Conservation (phyloP, 306 rosid genomes). For the Dryas alaskensis region DNA sequence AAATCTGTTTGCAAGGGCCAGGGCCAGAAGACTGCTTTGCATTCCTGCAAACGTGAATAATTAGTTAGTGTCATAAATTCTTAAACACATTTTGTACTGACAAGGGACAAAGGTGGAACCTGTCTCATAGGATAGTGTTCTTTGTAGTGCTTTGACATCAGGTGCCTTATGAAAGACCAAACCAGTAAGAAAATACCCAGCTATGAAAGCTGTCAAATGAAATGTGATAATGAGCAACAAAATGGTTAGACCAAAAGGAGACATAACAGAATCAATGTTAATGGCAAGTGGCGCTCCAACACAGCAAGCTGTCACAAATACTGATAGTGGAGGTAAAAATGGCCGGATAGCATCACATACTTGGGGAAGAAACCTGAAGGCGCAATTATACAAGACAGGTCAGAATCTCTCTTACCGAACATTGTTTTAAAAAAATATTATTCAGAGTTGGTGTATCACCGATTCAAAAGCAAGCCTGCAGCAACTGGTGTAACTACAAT, state of each 20-base stretch:
- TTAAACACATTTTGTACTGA: constrained; percentile 13
- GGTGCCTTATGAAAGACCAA: constrained; percentile 48
- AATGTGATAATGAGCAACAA: constrained; percentile 63
- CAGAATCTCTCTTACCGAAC: constrained; percentile 19
- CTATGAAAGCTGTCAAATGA: constrained; percentile 69
- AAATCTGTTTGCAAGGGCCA: constrained; percentile 89
- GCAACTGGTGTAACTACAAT: constrained; percentile 85
- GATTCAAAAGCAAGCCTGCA: constrained; percentile 76
- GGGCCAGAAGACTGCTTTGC: constrained; percentile 98
- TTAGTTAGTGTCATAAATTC: constrained; percentile 9
- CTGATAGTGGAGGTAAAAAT: constrained; percentile 81
- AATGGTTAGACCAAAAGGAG: constrained; percentile 69
- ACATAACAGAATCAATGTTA: constrained; percentile 65
- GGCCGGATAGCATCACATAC: constrained; percentile 69
- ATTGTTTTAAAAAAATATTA: constrained; percentile 3
- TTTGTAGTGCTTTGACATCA: constrained; percentile 69
- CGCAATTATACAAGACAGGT: constrained; percentile 20
- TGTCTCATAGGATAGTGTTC: constrained; percentile 90
- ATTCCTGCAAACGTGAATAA: constrained; percentile 53
- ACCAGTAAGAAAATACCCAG: constrained; percentile 72
- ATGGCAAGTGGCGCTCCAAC: constrained; percentile 97
- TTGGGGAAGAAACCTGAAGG: constrained; percentile 70
- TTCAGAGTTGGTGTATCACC: constrained; percentile 39
- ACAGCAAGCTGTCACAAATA: constrained; percentile 75
- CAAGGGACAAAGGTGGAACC: constrained; percentile 43